Base-by-base conservation (phyloP, 2,329 filamentous ascomycete genomes). In the Pseudogymnoascus destructans region DNA sequence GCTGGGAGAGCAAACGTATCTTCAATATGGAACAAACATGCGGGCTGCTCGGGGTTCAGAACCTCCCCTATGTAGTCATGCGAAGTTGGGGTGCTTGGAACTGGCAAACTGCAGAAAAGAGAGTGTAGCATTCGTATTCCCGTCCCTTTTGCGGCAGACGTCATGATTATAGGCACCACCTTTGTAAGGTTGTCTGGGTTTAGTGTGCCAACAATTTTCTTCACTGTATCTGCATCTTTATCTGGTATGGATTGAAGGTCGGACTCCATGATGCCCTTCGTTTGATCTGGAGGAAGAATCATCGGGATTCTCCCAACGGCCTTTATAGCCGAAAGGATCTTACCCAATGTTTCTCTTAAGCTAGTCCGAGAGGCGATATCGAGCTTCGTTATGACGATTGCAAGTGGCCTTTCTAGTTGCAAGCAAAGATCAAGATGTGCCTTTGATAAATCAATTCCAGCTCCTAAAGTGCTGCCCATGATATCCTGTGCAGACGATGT, bases 351-450 rank as follows among this genome's bases (percentile, higher is more conserved):
- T 56, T 80, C 79, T 59, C 84, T 81, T 7, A 97, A 70, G 8
- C 83, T 83, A 9, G 74, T 70, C 63, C 85, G 90, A 11, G 85
- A 91, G 13, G 90, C 89, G 42, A 95, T 71, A 65, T 98, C 93
- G 61, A 95, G 78, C 68, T 97, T 98, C 0, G 93, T 97, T 60
- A 98, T 86, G 21, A 92, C 79, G 9, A 98, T 79, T 6, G 87
- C 79, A 58, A 96, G 74, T 0, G 90, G 89, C 8, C 91, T 76
- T 17, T 84, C 79, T 15, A 97, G 74, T 63, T 89, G 87, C 27
- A 96, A 75, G 65, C 91, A 96, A 1, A 98, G 75, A 35, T 91
- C 84, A 13, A 98, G 76, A 71, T 97, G 87, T 2, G 88, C 85
- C 63, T 86, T 79, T 8, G 86, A 86, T 3, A 93, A 75, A 64